Percentiles rank a stretch among this genome's conserved stretches.
These are phyloP conservation scores for Pancytospora epiphaga DNA, from an alignment of 371 early-diverging fungal species.

Conservation along the genomic window DNA sequence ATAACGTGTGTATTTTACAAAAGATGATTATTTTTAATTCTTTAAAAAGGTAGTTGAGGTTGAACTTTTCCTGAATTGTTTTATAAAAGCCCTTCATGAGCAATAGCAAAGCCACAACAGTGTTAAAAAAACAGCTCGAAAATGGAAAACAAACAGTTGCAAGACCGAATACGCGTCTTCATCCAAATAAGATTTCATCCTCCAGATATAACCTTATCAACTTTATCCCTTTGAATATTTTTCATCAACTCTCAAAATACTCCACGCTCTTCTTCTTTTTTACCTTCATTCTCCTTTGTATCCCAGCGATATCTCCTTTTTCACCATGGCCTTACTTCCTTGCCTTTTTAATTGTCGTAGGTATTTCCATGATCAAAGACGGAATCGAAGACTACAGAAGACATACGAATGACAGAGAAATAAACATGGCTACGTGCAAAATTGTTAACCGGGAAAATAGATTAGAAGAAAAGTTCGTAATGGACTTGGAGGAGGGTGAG, in stretches of 20 bases:
- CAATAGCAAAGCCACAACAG: too few relatives aligned
- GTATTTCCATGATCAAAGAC: slow-evolving; percentile 76
- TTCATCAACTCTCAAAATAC: slow-evolving; percentile 75
- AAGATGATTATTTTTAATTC: too few relatives aligned
- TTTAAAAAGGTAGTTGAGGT: too few relatives aligned
- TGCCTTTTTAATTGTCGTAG: slow-evolving; percentile 70
- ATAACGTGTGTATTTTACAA: too few relatives aligned
- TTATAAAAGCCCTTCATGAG: too few relatives aligned
- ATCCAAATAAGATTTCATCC: slow-evolving; percentile 52
- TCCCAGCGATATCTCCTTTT: slow-evolving; percentile 67
- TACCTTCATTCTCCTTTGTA: slow-evolving; percentile 73
- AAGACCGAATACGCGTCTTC: too few relatives aligned
- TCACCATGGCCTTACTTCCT: slow-evolving; percentile 55
- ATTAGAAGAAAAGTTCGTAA: slow-evolving; percentile 22
- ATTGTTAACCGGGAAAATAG: background rate
- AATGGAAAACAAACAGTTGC: too few relatives aligned
- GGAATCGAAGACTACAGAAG: slow-evolving; percentile 80
- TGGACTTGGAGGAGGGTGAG: slow-evolving; percentile 63
- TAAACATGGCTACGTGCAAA: slow-evolving; percentile 65
- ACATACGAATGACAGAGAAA: slow-evolving; percentile 71
- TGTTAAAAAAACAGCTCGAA: too few relatives aligned
- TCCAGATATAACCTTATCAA: slow-evolving; percentile 71
- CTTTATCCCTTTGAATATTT: slow-evolving; percentile 78
- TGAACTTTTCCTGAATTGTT: too few relatives aligned
- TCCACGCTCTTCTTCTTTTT: slow-evolving; percentile 81